Base-by-base conservation (phyloP, 2,329 filamentous ascomycete species). In the Rugonectria rugulosa region DNA sequence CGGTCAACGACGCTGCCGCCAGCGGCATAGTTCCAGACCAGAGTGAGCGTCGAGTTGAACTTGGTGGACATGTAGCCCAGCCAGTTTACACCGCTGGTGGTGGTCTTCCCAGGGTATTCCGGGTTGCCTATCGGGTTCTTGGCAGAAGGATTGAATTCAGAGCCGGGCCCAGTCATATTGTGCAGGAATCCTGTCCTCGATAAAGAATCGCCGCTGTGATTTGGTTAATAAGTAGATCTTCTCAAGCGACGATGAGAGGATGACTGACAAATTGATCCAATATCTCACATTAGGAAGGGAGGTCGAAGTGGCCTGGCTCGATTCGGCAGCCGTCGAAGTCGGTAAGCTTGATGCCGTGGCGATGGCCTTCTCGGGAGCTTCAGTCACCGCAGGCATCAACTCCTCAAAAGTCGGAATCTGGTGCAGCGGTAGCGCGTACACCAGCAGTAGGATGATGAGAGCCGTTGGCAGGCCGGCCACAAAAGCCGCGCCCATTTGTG, bases 121-220 rank as follows among this genome's bases (percentile, higher is more conserved):
- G 53, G 53, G n/a, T 51, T 56, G 15, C 53, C 53, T 26, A 56
- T 45, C 5, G 53, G 46, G 15, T 56, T 56, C 11, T 14, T 29
- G 43, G 46, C 46, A 15, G 32, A 37, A 12, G 53, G 46, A 14
- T 42, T 48, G 14, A 32, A 40, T 27, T 29, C 36, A 3, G 31
- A 29, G 10, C 11, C 9, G 3, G 15, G 34, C 6, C 36, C 19
- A 3, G 50, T 41, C 17, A 10, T 38, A 21, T 51, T 51, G 11
- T 31, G 15, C 14, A 32, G 17, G 3, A 45, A 34, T 9, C 34
- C 26, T 6, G 23, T 45, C 19, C 26, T 51, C 7, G 53, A 51
- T 11, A 17, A 56, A 2, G 53, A 56, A 34, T 56, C 53, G 3
- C 53, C 53, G 14, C 53, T 56, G 15, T 14, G 26, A 7, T 6